Evolutionary conservation across 139 green algal genomes (phyloP).

Genomic region (Edaphochlamys debaryana): DNA sequence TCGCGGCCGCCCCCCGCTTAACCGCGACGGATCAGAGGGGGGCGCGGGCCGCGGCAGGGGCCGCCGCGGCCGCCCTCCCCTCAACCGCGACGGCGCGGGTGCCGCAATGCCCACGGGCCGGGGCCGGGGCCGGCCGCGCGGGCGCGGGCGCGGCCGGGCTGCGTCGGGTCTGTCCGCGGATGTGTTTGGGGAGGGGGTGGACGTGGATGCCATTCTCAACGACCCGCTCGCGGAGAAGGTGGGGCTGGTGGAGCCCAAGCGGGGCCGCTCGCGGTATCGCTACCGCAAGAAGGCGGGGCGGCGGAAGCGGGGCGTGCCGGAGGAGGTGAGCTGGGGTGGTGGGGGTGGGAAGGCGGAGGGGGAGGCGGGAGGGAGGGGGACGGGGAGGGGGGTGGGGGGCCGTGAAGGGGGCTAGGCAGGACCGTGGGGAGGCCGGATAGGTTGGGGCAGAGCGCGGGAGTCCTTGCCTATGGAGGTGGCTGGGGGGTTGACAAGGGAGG

Average conservation of each 20-base stretch:
- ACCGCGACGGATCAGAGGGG: not conserved
- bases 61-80: not conserved
- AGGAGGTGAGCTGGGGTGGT: constrained; percentile 16
- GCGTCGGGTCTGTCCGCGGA: too few relatives aligned
- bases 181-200: not conserved
- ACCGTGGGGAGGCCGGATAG: too few relatives aligned
- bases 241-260: constrained; percentile 46
- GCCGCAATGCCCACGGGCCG: not conserved
- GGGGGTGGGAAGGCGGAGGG: not conserved
- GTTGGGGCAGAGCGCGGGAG: too few relatives aligned
- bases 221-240: constrained; percentile 68
- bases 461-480: not conserved
- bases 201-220: constrained; percentile 65
- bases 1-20: too few relatives aligned
- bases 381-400: not conserved
- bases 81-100: not conserved
- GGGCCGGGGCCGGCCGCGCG: not conserved
- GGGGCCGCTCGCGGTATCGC: not conserved
- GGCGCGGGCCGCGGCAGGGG: constrained; percentile 1
- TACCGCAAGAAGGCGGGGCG: not conserved
- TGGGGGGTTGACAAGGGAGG: too few relatives aligned
- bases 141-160: not conserved
- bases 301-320: not conserved
- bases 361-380: not conserved
- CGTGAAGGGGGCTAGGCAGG: not conserved